Evolutionary conservation across 1,284 basidiomycete species (phyloP).

Genomic region (Ustilago shanxiensis): DNA sequence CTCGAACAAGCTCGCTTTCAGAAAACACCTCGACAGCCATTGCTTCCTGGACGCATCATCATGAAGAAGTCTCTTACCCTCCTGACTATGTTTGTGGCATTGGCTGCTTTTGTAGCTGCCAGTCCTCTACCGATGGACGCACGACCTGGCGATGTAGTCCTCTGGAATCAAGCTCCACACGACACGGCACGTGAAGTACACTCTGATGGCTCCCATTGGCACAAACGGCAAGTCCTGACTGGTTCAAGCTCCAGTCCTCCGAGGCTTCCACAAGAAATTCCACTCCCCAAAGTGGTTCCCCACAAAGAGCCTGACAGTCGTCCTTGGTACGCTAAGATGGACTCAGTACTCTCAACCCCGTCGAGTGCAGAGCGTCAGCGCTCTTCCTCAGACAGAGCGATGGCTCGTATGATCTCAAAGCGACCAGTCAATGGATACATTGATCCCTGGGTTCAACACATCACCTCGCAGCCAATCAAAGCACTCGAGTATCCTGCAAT

Average conservation of each 20-base stretch:
- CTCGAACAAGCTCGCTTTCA: too few species aligned
- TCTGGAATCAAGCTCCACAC: not conserved
- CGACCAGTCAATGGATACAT: not conserved
- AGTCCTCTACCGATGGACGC: not conserved
- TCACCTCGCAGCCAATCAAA: not conserved
- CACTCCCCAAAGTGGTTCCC: not conserved
- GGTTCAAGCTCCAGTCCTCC: too few species aligned
- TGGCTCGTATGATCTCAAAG: conserved; percentile 6
- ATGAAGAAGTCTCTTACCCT: not conserved
- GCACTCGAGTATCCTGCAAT: not conserved
- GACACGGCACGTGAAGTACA: not conserved
- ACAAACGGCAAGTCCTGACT: too few species aligned
- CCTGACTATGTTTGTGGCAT: too few species aligned
- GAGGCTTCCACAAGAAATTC: too few species aligned
- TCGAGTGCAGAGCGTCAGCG: not conserved
- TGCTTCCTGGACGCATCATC: not conserved
- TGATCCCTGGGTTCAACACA: not conserved
- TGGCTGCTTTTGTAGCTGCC: not conserved
- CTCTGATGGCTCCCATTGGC: too few species aligned
- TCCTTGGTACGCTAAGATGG: not conserved
- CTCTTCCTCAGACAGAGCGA: not conserved
- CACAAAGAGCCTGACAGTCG: not conserved
- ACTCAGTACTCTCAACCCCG: not conserved
- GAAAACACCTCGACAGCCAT: too few species aligned
- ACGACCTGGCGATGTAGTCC: not conserved